A percentile compares a stretch with the other conserved stretches of the same genome.
Evolutionary conservation across 1,284 basidiomycete genomes (phyloP).

Genomic region (Chalciporus sp.): DNA sequence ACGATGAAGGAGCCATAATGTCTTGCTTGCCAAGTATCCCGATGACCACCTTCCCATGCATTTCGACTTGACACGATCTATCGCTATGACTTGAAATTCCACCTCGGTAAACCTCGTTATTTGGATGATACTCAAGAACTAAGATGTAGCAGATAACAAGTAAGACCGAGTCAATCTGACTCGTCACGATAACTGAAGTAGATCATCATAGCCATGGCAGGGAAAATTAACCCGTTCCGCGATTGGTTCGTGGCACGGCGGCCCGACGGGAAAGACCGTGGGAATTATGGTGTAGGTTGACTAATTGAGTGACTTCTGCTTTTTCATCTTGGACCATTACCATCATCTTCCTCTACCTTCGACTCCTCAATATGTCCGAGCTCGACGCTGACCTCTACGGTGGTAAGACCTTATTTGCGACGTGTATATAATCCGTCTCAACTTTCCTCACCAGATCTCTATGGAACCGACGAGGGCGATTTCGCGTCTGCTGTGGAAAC

Average conservation of each 20-base stretch:
- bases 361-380: constrained; percentile 60
- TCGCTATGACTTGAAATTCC: neutral
- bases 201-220: too few species aligned
- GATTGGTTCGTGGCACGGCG: constrained; percentile 6
- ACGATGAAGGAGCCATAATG: neutral
- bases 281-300: constrained; percentile 25
- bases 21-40: constrained; percentile 32
- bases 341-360: constrained; percentile 46
- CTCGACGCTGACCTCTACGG: constrained; percentile 86
- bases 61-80: neutral
- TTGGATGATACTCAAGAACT: neutral
- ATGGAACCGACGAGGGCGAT: constrained; percentile 74
- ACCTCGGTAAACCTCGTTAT: neutral
- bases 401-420: constrained; percentile 44
- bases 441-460: constrained; percentile 56
- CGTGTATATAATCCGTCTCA: neutral
- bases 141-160: neutral
- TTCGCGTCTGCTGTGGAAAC: constrained; percentile 49
- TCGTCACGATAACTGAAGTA: too few species aligned
- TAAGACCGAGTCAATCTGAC: too few species aligned
- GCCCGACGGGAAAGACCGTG: constrained; percentile 28
- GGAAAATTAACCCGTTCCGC: neutral
- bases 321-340: constrained; percentile 39
- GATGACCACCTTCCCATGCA: constrained; percentile 24
- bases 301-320: constrained; percentile 24